Percentiles rank a stretch among this genome's conserved stretches.
These are phyloP conservation scores for Penicillium sp. DNA, from an alignment of 2,329 filamentous ascomycete genomes.

Conservation along the genomic window DNA sequence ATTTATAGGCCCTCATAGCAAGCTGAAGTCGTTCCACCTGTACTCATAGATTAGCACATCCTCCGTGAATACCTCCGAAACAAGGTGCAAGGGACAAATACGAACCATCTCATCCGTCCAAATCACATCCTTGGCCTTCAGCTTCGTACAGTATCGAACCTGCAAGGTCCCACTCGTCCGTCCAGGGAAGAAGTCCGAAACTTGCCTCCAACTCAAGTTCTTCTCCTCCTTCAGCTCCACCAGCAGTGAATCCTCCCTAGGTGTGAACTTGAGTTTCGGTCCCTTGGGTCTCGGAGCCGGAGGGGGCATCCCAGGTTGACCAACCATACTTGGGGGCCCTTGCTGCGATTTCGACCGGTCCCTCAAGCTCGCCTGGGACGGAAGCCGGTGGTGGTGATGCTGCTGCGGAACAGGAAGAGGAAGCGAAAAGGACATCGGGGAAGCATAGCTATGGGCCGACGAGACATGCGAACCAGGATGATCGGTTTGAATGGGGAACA, in stretches of 20 bases:
- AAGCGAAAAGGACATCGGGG: slow-evolving; percentile 43
- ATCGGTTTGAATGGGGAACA: slow-evolving; percentile 35
- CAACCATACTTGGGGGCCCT: slow-evolving; percentile 79
- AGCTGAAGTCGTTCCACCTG: slow-evolving; percentile 41
- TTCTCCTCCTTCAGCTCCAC: slow-evolving; percentile 93
- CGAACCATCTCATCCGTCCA: slow-evolving; percentile 91
- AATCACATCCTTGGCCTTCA: slow-evolving; percentile 88
- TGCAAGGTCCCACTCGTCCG: slow-evolving; percentile 87
- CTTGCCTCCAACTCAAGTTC: slow-evolving; percentile 95
- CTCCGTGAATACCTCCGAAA: neutral
- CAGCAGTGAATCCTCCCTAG: slow-evolving; percentile 83
- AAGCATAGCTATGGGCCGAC: slow-evolving; percentile 36
- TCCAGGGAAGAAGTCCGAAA: slow-evolving; percentile 92
- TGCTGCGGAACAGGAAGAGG: slow-evolving; percentile 45
- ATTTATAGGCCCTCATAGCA: slow-evolving; percentile 44
- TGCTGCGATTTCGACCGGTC: neutral
- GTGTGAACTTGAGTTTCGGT: slow-evolving; percentile 90
- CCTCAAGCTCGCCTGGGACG: slow-evolving; percentile 62
- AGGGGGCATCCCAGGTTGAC: slow-evolving; percentile 80
- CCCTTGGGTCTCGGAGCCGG: slow-evolving; percentile 78
- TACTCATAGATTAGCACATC: neutral
- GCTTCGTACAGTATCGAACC: slow-evolving; percentile 90
- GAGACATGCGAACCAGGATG: slow-evolving; percentile 30
- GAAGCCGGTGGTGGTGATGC: slow-evolving; percentile 80
- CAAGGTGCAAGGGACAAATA: neutral